Evolutionary conservation across 306 rosid genomes (phyloP), one percentile per base, ranked within the genome.

Genomic region (Oemleria cerasiformis): DNA sequence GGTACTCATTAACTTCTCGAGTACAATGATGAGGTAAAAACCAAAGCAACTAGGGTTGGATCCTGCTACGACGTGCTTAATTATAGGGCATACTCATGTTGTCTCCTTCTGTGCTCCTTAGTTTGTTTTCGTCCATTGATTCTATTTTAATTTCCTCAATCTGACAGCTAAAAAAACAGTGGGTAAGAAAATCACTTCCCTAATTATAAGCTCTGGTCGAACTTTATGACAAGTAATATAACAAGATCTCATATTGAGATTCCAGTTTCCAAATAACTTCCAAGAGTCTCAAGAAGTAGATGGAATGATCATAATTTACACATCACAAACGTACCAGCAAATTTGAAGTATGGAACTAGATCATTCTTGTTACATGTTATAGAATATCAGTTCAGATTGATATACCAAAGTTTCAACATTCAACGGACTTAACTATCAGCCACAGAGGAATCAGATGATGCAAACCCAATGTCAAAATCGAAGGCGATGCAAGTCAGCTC

Each of bases 401-500:
- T 63, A 53, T 65, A 65, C 64, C 66, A 25, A 75, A 74, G 44
- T 21, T 47, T 34, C 55, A 67, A 57, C 38, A 50, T 48, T 13
- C 20, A 39, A 72, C 15, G 64, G 68, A 58, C 80, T 84, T 82
- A 92, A 65, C 67, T 87, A 73, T 88, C 87, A 9, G 96, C 98
- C 77, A 83, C 82, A 47, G n/a, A 14, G 1, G 58, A n/a, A 7
- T 53, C 58, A 3, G 89, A 75, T 21, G 91, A 78, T 54, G 79
- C 86, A 76, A 88, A 69, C 74, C 92, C 96, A 58, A 92, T 83
- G 72, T 57, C n/a, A 67, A 90, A 92, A 67, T 81, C 84, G 34
- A 92, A 92, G 44, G 74, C 57, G 64, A 92, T 75, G 80, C 98
- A 92, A 25, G 93, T 83, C 76, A 92, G 78, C 80, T 84, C 81